Base-by-base conservation (phyloP, 108 stramenopile species). In the Mayamaea pseudoterrestris region DNA sequence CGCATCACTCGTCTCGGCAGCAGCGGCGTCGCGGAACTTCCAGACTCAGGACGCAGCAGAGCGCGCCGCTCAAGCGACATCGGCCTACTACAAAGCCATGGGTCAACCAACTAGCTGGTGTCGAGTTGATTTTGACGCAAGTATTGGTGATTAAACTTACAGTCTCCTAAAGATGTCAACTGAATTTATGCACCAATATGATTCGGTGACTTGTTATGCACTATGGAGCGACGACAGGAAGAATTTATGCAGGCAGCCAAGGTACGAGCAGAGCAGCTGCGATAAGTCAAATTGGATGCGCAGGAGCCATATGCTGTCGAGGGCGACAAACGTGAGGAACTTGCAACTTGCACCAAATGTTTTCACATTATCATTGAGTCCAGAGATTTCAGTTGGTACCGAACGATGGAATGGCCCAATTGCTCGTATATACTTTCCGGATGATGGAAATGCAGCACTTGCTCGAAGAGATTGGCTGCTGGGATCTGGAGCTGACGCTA, bases 71-170 rank as follows among this genome's bases (percentile, higher is more conserved):
- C 51, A 73, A 30, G 65, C 59, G 2, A 56, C 65, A 41, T 57
- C 69, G 27, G 9, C 25, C 1, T 73, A 58, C 46, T 54, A 58
- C 16, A 35, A 66, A 44, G 41, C 30, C 1, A 44, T 59, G 4
- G 78, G 76, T 0, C 30, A 70, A 0, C n/a, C n/a, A n/a, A 31
- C 62, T 57, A 60, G 52, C 4, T 76, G 85, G 11, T 88, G 85
- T 35, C 75, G 85, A 6, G 80, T 88, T n/a, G 91, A 93, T 60
- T 93, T 95, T 71, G 92, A 93, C 52, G 93, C 94, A 4, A 66
- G 63, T 26, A 75, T 75, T 0, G 94, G 94, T 0, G 94, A 95
- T 55, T 87, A 88, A 54, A 95, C 92, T 0, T 95, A 78, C 59
- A 91, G 92, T 7, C 59, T 70, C 34, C 66, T 95, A 13, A 95